A percentile compares a stretch with the other conserved stretches of the same genome.
Conservation (phyloP, 768 basidiomycete species). For the Lepiota subincarnata region DNA sequence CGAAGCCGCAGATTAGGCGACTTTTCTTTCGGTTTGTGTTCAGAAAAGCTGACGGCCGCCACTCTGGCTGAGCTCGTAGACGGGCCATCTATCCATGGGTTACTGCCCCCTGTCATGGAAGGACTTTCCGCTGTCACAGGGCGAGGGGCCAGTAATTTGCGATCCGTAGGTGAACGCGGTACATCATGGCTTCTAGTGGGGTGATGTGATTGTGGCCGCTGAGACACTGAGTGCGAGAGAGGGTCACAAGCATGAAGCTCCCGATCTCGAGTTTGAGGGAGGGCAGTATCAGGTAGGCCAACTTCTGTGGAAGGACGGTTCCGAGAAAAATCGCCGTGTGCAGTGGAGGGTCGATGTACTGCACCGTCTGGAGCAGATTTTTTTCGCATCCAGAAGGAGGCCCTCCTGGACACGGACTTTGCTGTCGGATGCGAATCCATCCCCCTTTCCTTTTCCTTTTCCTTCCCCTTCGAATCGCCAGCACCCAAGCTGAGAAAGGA, state of each 20-base stretch:
- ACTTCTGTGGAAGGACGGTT: neutral
- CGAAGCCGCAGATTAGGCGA: conserved; percentile 25
- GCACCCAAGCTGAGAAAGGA: conserved; percentile 32
- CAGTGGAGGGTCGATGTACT: conserved; percentile 3
- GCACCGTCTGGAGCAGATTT: conserved; percentile 18
- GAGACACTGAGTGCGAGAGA: neutral
- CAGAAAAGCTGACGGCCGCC: conserved; percentile 1
- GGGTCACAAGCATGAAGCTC: conserved; percentile 9
- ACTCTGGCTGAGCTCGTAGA: conserved; percentile 9
- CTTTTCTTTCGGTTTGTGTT: conserved; percentile 15
- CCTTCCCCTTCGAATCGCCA: conserved; percentile 41
- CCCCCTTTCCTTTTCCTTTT: conserved; percentile 36
- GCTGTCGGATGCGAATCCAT: conserved; percentile 25
- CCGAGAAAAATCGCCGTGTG: conserved; percentile 1
- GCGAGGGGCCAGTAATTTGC: conserved; percentile 18
- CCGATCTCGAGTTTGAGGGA: neutral
- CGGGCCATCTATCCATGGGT: neutral
- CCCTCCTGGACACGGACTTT: conserved; percentile 46
- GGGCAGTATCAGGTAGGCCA: neutral
- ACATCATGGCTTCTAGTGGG: neutral
- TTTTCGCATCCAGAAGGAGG: conserved; percentile 67
- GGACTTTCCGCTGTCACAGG: conserved; percentile 10
- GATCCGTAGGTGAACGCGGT: neutral
- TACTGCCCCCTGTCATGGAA: neutral
- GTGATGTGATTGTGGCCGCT: conserved; percentile 1